Base-by-base conservation (phyloP, 495 filamentous ascomycete genomes). In the Aspergillus incahuasiensis region DNA sequence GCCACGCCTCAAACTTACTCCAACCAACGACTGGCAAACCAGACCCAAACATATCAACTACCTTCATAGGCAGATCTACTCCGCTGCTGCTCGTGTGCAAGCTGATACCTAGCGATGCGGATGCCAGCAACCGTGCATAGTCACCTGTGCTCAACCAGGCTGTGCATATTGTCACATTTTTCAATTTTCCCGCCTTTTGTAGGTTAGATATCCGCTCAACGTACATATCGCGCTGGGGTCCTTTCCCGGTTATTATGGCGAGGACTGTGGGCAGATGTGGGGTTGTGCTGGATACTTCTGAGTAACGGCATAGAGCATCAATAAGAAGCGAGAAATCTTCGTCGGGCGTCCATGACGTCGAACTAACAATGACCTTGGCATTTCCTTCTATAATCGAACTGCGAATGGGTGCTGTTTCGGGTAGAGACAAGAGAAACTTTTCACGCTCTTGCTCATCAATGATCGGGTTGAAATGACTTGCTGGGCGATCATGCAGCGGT, bases 51-150 rank as follows among this genome's bases (percentile, higher is more conserved):
- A 99, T 94, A 63, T 99, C 94, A 6, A 99, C 92, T 7, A 99
- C 92, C 72, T 99, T 99, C 94, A 99, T 99, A 0, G 94, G 94
- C 20, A 99, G 72, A 72, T 99, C 94, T 0, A 99, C 90, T 3
- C 94, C 94, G 42, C 90, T 95, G 60, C 87, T 92, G 59, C 89
- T 95, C 51, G 82, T 95, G 69, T 99, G 94, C 46, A 99, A 76
- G 62, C 89, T 94, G 16, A 99, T 82, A 2, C 94, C 94, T 11
- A 97, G 68, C 55, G 97, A 94, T 16, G 94, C 92, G 41, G 86
- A 86, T 24, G 85, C 90, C n/a, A 99, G 79, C 12, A 97, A 79
- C 5, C 70, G 78, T 1, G 94, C 92, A 68, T 99, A 99, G 64
- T 96, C 90, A 24, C 79, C 73, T 6, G 88, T 84, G 32, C 79